phyloP scores from a whole-genome alignment of 371 early-diverging fungal genomes.

The Syncephalastrum racemosum region DNA sequence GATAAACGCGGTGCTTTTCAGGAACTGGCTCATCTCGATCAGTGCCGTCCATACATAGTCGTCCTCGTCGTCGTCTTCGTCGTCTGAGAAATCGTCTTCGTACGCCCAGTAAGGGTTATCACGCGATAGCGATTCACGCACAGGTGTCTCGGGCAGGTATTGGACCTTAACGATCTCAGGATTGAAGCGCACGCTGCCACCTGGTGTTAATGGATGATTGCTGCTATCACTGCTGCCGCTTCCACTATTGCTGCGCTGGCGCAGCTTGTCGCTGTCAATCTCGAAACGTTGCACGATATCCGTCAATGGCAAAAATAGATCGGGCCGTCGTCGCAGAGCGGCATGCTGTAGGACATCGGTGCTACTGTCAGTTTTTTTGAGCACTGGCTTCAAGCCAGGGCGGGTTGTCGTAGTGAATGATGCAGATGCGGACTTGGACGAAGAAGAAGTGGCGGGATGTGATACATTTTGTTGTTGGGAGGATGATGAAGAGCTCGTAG shows the following conservation, averaged over 20 bases:
- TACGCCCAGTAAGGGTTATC: slow-evolving; percentile 12
- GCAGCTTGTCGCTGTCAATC: no score
- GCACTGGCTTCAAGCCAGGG: slow-evolving; percentile 18
- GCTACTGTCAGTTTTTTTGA: slow-evolving; percentile 11
- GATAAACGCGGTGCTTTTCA: no score
- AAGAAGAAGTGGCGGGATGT: slow-evolving; percentile 1
- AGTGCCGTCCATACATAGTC: background rate
- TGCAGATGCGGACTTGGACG: background rate
- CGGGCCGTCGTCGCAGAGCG: background rate
- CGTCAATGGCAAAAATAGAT: background rate
- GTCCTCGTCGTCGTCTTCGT: slow-evolving; percentile 1
- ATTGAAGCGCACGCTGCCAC: slow-evolving; percentile 19
- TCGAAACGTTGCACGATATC: no score
- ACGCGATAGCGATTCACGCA: slow-evolving; percentile 8
- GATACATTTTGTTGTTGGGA: background rate
- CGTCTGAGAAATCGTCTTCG: no score
- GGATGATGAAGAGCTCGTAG: background rate
- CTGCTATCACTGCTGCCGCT: slow-evolving; percentile 6
- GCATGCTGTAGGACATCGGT: slow-evolving; percentile 1
- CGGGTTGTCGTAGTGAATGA: background rate
- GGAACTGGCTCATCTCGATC: no score
- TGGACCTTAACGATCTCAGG: slow-evolving; percentile 20
- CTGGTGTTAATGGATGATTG: slow-evolving; percentile 6
- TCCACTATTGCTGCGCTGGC: background rate
- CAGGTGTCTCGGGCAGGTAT: slow-evolving; percentile 26